Base-by-base conservation (phyloP, 257 asterid species). In the Ilex aquifolium region DNA sequence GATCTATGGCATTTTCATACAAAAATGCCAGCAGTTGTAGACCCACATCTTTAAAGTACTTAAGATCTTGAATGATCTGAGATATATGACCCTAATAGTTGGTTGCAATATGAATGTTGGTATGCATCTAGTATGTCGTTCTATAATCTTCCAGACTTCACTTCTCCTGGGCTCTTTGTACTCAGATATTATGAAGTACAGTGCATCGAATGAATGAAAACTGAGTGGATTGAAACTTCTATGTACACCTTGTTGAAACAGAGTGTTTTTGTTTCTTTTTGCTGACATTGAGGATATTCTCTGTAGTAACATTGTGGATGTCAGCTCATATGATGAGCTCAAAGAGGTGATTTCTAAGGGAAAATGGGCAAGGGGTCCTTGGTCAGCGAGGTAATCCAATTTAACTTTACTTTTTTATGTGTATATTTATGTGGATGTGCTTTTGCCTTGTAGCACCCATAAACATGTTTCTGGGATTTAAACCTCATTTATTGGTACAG, bases 291-390 rank as follows among this genome's bases (percentile, higher is more conserved):
- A 6, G 56, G 30, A 21, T 50, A 27, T 40, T 60, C 71, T 66
- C 62, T 77, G 64, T 48, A 93, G 99, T 67, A 90, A 94, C 83
- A 94, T 94, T 52, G 86, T 86, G 70, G 99, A 88, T n/a, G 95
- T 93, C 58, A 68, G 73, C 71, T 85, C 97, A 14, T 93, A 93
- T 56, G 44, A 72, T 42, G 99, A 94, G 81, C 95, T 94, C 55
- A 88, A 88, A 81, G 96, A 90, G 67, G 99, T 88, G 60, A 86
- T 94, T 69, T 82, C 87, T 62, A 76, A 83, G 71, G 99, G 97
- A 59, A 94, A 86, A 78, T 94, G 99, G 97, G 99, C 97, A 16
- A 82, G 99, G 74, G 99, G 97, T 54, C 97, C 99, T 71, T 94
- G 97, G 97, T 86, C 96, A 56, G 97, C 95, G 73, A 88, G 99